A percentile compares a stretch with the other conserved stretches of the same genome.
phyloP scores from a whole-genome alignment of 148 eudicot species.

The Rheum nobile region DNA sequence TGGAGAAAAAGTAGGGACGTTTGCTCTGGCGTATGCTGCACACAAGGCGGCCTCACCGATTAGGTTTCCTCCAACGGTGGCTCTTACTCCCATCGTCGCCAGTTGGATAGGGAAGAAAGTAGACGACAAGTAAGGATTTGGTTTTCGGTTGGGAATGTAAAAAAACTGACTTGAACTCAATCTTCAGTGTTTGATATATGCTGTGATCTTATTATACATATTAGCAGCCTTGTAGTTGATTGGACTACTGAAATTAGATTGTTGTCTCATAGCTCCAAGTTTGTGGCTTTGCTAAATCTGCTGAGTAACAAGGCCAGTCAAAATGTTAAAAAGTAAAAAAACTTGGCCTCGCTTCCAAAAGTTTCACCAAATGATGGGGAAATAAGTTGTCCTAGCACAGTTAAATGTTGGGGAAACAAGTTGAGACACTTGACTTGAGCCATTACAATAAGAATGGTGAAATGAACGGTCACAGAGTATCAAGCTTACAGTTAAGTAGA shows the following conservation, averaged over 20 bases:
- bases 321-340: not conserved
- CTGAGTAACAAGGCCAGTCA: not conserved
- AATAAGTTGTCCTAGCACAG: too few relatives aligned
- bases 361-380: too few relatives aligned
- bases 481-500: too few relatives aligned
- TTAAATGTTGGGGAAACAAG: too few relatives aligned
- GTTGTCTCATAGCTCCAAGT: not conserved
- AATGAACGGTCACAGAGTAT: too few relatives aligned
- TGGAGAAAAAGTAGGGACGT: slow-evolving; percentile 92
- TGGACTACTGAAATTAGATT: not conserved
- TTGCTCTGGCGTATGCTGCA: slow-evolving; percentile 97
- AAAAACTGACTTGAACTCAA: not conserved
- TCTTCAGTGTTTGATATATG: not conserved
- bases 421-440: too few relatives aligned
- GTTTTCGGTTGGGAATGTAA: not conserved
- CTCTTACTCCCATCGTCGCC: slow-evolving; percentile 90
- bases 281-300: not conserved
- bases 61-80: slow-evolving; percentile 96
- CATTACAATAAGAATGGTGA: too few relatives aligned
- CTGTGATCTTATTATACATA: not conserved
- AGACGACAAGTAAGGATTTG: slow-evolving; percentile 22
- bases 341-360: too few relatives aligned
- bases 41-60: slow-evolving; percentile 97
- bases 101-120: slow-evolving; percentile 84
- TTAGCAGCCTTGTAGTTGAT: not conserved